Evolutionary conservation across 495 filamentous ascomycete genomes (phyloP).

Genomic region (Penicillium paxilli): DNA sequence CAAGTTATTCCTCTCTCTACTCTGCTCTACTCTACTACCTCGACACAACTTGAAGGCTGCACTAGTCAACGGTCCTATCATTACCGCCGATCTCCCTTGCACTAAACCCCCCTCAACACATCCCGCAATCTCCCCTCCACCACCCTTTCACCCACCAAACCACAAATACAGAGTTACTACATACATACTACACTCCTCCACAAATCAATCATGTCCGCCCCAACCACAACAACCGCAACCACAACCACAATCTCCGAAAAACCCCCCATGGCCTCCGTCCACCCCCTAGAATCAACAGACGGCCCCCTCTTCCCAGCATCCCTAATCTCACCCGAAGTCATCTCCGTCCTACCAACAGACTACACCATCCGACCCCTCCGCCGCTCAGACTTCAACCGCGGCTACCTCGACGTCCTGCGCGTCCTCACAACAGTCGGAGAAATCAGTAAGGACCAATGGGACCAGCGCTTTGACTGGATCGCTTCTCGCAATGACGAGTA

Average conservation of each 20-base stretch:
- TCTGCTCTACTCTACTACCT: too few species aligned
- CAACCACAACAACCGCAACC: conserved; percentile 17
- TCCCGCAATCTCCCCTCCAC: conserved; percentile 6
- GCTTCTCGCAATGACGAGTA: conserved; percentile 74
- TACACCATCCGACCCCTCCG: conserved; percentile 83
- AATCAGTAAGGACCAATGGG: conserved; percentile 71
- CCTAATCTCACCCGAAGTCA: conserved; percentile 76
- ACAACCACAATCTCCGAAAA: conserved; percentile 8
- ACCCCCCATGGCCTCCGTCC: conserved; percentile 18
- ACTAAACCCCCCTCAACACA: conserved; percentile 17
- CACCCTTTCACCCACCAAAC: background rate
- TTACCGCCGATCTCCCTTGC: conserved; percentile 21
- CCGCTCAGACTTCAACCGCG: conserved; percentile 69
- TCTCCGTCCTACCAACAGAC: conserved; percentile 68
- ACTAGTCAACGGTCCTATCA: too few species aligned
- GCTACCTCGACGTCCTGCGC: conserved; percentile 85
- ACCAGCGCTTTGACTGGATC: conserved; percentile 84
- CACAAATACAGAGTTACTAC: background rate
- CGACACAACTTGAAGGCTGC: too few species aligned
- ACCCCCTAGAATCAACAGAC: conserved; percentile 46
- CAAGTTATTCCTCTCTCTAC: background rate
- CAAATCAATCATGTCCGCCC: conserved; percentile 15
- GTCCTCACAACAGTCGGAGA: conserved; percentile 94
- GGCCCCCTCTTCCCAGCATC: conserved; percentile 70
- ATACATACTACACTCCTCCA: background rate